phyloP scores from a whole-genome alignment of 192 early-diverging fungal genomes.

The Endogone sp. region DNA sequence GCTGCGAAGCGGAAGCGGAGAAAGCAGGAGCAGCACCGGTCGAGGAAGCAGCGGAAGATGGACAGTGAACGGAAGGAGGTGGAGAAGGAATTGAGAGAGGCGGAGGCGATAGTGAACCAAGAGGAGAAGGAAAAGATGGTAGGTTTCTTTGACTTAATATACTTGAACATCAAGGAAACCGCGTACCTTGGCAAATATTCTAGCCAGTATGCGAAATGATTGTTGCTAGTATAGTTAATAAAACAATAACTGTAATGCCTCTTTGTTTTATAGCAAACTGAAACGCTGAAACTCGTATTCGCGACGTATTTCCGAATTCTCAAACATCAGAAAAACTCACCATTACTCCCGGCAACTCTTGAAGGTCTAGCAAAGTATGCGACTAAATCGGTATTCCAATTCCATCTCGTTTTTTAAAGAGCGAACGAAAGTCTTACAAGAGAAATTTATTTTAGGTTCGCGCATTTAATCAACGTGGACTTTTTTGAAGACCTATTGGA shows the following conservation, averaged over 20 bases:
- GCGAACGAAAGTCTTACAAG: slow-evolving; percentile 45
- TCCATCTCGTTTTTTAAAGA: not conserved
- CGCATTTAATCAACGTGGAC: slow-evolving; percentile 95
- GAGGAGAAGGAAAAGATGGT: slow-evolving; percentile 76
- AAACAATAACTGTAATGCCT: no score
- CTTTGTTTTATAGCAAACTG: slow-evolving; percentile 62
- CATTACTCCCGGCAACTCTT: slow-evolving; percentile 67
- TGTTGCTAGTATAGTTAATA: no score
- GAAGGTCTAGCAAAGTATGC: slow-evolving; percentile 72
- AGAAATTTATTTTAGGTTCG: slow-evolving; percentile 57
- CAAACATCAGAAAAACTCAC: slow-evolving; percentile 75
- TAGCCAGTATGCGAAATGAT: no score
- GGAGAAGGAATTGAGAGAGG: slow-evolving; percentile 82
- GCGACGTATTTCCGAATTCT: slow-evolving; percentile 93
- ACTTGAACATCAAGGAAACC: no score
- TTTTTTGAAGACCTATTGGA: slow-evolving; percentile 90
- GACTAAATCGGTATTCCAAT: not conserved
- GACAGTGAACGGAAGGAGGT: slow-evolving; percentile 67
- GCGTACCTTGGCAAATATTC: no score
- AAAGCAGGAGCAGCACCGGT: slow-evolving; percentile 52
- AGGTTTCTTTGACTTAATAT: slow-evolving; percentile 17
- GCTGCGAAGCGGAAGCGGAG: slow-evolving; percentile 45
- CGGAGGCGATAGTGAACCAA: slow-evolving; percentile 81
- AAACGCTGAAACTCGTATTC: slow-evolving; percentile 94
- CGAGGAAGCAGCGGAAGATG: slow-evolving; percentile 70